phyloP scores from a whole-genome alignment of 2,329 filamentous ascomycete genomes.

The Tolypocladium tropicale region DNA sequence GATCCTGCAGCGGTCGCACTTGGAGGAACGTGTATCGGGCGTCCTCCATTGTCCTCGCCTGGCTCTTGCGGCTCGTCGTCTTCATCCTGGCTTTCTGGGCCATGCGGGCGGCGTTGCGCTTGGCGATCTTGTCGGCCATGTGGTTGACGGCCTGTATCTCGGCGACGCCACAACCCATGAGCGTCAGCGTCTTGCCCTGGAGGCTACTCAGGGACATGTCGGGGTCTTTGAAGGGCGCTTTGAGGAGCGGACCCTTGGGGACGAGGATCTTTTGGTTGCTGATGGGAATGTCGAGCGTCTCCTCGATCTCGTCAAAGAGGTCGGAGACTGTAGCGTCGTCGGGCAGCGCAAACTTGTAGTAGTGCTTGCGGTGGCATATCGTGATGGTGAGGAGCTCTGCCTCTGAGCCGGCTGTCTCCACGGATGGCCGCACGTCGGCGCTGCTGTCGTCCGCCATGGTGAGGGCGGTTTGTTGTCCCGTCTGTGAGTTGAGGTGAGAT shows the following conservation, averaged over 20 bases:
- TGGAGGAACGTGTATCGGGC: constrained; percentile 71
- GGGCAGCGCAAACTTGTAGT: constrained; percentile 33
- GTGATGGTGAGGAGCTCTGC: constrained; percentile 28
- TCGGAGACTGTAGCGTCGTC: constrained; percentile 41
- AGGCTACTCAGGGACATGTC: constrained; percentile 37
- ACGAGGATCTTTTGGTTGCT: constrained; percentile 60
- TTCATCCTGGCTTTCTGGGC: constrained; percentile 18
- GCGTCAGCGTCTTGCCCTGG: constrained; percentile 47
- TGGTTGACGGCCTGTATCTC: constrained; percentile 46
- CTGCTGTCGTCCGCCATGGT: not conserved
- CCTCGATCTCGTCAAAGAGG: constrained; percentile 48
- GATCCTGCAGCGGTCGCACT: constrained; percentile 63
- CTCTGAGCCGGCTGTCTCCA: constrained; percentile 1
- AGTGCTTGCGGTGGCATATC: constrained; percentile 35
- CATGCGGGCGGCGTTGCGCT: constrained; percentile 32
- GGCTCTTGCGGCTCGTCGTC: constrained; percentile 5
- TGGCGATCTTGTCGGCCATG: constrained; percentile 37
- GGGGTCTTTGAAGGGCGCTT: constrained; percentile 52
- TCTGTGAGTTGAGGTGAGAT: not conserved
- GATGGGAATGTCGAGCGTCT: constrained; percentile 45
- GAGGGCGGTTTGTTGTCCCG: not conserved
- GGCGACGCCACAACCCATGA: constrained; percentile 53
- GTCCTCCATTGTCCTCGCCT: constrained; percentile 32
- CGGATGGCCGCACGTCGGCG: not conserved
- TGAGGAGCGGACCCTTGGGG: constrained; percentile 54